Evolutionary conservation across 106 monocot genomes (phyloP).

Genomic region (Gastrodia elata): DNA sequence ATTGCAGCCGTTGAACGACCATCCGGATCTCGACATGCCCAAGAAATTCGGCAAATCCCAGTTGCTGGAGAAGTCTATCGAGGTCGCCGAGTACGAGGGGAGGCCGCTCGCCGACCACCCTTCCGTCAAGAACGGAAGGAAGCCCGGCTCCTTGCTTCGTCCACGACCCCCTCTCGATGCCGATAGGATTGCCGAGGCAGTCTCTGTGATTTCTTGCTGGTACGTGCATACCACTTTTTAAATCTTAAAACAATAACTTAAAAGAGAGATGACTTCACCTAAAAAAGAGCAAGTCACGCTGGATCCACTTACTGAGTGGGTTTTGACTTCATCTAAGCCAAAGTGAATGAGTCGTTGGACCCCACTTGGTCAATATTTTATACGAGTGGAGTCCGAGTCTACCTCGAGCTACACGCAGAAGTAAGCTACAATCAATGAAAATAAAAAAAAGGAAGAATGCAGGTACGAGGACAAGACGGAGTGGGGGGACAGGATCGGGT

Average conservation of each 20-base stretch:
- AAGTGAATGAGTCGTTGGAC: too few relatives aligned
- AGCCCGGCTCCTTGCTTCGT: constrained; percentile 55
- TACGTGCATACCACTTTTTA: not conserved
- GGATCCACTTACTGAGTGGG: too few relatives aligned
- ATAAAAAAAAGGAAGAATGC: not conserved
- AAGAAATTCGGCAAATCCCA: constrained; percentile 63
- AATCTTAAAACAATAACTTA: too few relatives aligned
- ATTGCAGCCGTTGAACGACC: constrained; percentile 11
- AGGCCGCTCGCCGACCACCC: constrained; percentile 83
- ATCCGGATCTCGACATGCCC: constrained; percentile 57
- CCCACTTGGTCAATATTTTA: too few relatives aligned
- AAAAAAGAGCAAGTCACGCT: too few relatives aligned
- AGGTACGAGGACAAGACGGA: constrained; percentile 93
- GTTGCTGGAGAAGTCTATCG: constrained; percentile 57
- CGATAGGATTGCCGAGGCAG: constrained; percentile 62
- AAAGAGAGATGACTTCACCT: too few relatives aligned
- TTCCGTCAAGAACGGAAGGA: constrained; percentile 66
- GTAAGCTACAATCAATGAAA: too few relatives aligned
- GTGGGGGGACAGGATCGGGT: constrained; percentile 73
- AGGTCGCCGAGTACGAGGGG: constrained; percentile 77
- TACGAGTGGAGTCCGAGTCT: too few relatives aligned
- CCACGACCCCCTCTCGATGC: constrained; percentile 71
- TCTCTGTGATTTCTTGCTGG: constrained; percentile 89
- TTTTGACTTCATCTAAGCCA: too few relatives aligned
- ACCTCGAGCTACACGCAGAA: not conserved